These are phyloP conservation scores for Fusarium pininemorale DNA, from an alignment of 2,329 filamentous ascomycete species.

Conservation along the genomic window DNA sequence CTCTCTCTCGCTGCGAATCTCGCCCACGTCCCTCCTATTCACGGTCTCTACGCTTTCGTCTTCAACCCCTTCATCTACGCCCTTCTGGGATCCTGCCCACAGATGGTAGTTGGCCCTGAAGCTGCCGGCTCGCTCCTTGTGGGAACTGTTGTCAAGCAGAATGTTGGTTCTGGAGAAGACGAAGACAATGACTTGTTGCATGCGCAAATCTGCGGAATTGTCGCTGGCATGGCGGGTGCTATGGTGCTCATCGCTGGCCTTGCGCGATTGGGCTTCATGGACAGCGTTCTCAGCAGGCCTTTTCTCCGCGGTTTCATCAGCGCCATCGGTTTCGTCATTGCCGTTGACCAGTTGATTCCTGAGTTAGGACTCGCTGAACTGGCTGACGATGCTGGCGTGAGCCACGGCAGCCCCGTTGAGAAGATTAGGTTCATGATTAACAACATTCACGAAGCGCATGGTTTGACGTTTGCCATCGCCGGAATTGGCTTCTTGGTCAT, in stretches of 20 bases:
- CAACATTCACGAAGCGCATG: constrained; percentile 73
- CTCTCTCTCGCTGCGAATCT: constrained; percentile 93
- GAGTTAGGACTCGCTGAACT: constrained; percentile 80
- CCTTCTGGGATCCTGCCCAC: constrained; percentile 87
- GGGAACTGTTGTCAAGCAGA: constrained; percentile 83
- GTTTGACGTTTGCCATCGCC: constrained; percentile 79
- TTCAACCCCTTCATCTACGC: constrained; percentile 94
- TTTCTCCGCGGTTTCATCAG: constrained; percentile 97
- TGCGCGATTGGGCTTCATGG: constrained; percentile 87
- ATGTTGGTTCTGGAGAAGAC: constrained; percentile 72
- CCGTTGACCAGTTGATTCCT: constrained; percentile 92
- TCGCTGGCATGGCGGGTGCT: constrained; percentile 86
- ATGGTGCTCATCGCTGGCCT: constrained; percentile 90
- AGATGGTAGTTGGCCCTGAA: constrained; percentile 94
- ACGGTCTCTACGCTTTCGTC: constrained; percentile 92
- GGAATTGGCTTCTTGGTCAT: constrained; percentile 85
- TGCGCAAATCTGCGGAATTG: constrained; percentile 85
- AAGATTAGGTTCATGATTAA: constrained; percentile 83
- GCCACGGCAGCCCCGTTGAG: constrained; percentile 85
- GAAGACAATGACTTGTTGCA: constrained; percentile 74
- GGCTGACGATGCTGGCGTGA: constrained; percentile 71
- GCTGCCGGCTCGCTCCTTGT: constrained; percentile 91
- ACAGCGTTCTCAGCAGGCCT: constrained; percentile 91
- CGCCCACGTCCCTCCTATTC: constrained; percentile 90
- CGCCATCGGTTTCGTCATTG: constrained; percentile 94